These are phyloP conservation scores for Komagataella pastoris DNA, from an alignment of 805 yeast species.

Conservation along the genomic window DNA sequence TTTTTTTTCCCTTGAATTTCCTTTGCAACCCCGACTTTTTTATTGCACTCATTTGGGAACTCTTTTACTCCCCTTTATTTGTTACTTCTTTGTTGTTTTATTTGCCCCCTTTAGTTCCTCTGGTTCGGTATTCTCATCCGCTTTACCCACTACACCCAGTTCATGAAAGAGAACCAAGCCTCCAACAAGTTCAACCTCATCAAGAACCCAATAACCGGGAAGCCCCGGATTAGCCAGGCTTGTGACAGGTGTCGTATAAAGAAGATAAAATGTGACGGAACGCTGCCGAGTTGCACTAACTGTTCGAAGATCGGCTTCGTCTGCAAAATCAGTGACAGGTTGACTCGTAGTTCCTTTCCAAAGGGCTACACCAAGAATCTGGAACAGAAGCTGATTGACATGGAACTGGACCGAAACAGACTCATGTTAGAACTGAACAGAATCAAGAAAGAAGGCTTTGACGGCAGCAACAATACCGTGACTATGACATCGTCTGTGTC, in stretches of 20 bases:
- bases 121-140: background rate
- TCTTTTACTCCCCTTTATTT: background rate
- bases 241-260: slow-evolving; percentile 73
- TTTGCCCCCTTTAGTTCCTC: background rate
- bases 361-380: slow-evolving; percentile 70
- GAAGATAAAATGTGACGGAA: slow-evolving; percentile 67
- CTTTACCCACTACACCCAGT: background rate
- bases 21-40: background rate
- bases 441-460: background rate
- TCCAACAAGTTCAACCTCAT: slow-evolving; percentile 8
- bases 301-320: slow-evolving; percentile 52
- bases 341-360: slow-evolving; percentile 68
- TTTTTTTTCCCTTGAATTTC: background rate
- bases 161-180: background rate
- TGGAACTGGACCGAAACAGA: slow-evolving; percentile 41
- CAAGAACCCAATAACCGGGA: slow-evolving; percentile 20
- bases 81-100: background rate
- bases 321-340: slow-evolving; percentile 60
- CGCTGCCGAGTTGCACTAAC: slow-evolving; percentile 51
- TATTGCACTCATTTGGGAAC: background rate
- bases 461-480: background rate
- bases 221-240: slow-evolving; percentile 56
- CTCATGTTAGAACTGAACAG: slow-evolving; percentile 20
- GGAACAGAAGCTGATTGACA: slow-evolving; percentile 44
- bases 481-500: background rate